Evolutionary conservation across 306 rosid genomes (phyloP).

Genomic region (Rosa chinensis): DNA sequence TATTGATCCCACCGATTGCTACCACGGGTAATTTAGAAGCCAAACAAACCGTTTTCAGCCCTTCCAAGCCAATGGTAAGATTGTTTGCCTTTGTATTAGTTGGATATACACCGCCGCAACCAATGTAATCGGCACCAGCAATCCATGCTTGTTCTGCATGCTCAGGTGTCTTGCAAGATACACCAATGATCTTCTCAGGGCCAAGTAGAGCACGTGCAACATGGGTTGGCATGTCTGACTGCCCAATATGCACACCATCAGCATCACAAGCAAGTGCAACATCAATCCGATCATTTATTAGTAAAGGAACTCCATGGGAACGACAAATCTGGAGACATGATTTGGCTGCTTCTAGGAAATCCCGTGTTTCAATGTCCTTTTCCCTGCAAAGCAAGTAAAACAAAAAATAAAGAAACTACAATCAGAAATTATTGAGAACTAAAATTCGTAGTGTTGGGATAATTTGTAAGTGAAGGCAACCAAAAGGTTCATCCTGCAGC

Average conservation of each 20-base stretch:
- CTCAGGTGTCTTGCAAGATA: conserved; percentile 88
- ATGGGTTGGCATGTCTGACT: conserved; percentile 80
- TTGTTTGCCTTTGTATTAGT: conserved; percentile 78
- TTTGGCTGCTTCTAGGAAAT: conserved; percentile 78
- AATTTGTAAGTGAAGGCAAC: neutral
- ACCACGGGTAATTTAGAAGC: conserved; percentile 88
- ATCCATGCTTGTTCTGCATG: conserved; percentile 87
- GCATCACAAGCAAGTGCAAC: conserved; percentile 90
- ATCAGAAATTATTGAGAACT: neutral
- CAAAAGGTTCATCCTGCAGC: neutral
- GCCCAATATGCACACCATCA: conserved; percentile 93
- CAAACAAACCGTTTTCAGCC: conserved; percentile 57
- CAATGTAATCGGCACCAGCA: conserved; percentile 83
- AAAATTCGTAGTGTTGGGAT: neutral
- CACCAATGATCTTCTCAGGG: conserved; percentile 82
- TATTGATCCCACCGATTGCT: conserved; percentile 82
- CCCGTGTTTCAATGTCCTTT: conserved; percentile 68
- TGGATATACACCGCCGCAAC: conserved; percentile 86
- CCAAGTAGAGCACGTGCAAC: conserved; percentile 67
- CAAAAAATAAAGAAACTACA: neutral
- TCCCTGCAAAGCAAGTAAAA: conserved; percentile 49
- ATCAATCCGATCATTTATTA: conserved; percentile 85
- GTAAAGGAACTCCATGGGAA: conserved; percentile 63
- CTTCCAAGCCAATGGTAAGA: conserved; percentile 71
- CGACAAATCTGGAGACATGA: conserved; percentile 70